Evolutionary conservation across 768 basidiomycete genomes (phyloP).

Genomic region (Rhizopogon rudus): DNA sequence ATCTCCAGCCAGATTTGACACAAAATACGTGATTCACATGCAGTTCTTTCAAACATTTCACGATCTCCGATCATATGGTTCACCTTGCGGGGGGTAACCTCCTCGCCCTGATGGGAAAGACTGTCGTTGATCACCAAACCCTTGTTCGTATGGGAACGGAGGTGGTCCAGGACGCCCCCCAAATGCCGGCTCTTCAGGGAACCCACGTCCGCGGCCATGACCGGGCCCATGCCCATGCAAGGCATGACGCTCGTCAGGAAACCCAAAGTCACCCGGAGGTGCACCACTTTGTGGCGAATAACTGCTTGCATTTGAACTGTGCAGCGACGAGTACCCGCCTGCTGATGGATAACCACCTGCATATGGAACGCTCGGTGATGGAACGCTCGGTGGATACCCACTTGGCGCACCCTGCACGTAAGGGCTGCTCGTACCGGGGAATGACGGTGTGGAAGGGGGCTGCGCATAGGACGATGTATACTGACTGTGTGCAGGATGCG

Average conservation of each 20-base stretch:
- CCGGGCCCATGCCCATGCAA: conserved; percentile 21
- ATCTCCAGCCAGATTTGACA: too few relatives aligned
- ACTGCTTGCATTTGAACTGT: neutral
- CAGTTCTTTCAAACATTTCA: neutral
- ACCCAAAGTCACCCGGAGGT: conserved; percentile 14
- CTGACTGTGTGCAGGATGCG: conserved; percentile 21
- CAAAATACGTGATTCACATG: neutral
- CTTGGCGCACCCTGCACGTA: neutral
- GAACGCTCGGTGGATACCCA: neutral
- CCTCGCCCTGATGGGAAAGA: neutral
- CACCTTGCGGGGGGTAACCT: conserved; percentile 1
- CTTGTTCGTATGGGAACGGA: conserved; percentile 1
- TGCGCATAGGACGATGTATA: conserved; percentile 21
- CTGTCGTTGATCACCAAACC: neutral
- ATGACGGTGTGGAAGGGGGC: neutral
- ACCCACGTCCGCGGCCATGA: conserved; percentile 27
- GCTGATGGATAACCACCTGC: neutral
- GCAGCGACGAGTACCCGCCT: neutral
- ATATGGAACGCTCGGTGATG: neutral
- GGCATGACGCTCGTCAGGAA: neutral
- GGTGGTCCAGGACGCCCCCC: conserved; percentile 11
- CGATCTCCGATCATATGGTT: neutral
- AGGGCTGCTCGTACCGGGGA: neutral
- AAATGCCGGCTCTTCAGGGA: conserved; percentile 33
- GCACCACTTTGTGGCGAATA: conserved; percentile 11